Evolutionary conservation across 2,329 filamentous ascomycete genomes (phyloP).

Genomic region (Exutisphaerella laricina): DNA sequence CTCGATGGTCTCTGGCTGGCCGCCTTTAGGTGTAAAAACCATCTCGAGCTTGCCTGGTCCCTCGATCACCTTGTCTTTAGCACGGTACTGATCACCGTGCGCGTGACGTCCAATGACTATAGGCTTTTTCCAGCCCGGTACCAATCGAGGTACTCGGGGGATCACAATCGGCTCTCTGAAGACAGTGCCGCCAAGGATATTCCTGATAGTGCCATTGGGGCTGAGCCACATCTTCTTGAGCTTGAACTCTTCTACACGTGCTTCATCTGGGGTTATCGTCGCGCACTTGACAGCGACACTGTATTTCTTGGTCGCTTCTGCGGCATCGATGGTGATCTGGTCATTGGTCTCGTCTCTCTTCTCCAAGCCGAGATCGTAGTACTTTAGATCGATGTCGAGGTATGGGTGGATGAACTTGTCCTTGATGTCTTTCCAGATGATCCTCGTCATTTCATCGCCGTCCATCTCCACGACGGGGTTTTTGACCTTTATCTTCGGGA

Average conservation of each 20-base stretch:
- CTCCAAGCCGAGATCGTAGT: constrained; percentile 60
- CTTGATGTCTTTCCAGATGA: constrained; percentile 99
- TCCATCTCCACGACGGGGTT: constrained; percentile 98
- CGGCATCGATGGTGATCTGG: constrained; percentile 89
- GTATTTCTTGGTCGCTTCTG: constrained; percentile 98
- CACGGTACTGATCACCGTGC: constrained; percentile 97
- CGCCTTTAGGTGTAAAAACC: constrained; percentile 82
- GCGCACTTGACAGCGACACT: constrained; percentile 98
- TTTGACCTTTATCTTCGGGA: constrained; percentile 97
- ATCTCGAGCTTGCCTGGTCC: constrained; percentile 86
- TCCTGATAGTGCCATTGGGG: constrained; percentile 81
- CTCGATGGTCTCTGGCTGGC: constrained; percentile 76
- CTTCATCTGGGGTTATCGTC: constrained; percentile 97
- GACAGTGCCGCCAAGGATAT: constrained; percentile 79
- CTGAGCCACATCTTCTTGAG: constrained; percentile 99
- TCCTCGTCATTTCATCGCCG: constrained; percentile 91
- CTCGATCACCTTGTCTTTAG: constrained; percentile 80
- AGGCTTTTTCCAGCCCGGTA: constrained; percentile 96
- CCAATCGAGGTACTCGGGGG: constrained; percentile 81
- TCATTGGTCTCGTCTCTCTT: constrained; percentile 96
- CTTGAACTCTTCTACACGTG: constrained; percentile 94
- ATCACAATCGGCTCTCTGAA: constrained; percentile 99
- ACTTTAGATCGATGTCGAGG: constrained; percentile 92
- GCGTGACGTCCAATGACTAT: constrained; percentile 99
- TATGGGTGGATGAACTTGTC: constrained; percentile 97